A percentile compares a stretch with the other conserved stretches of the same genome.
Conservation (phyloP, 2,329 filamentous ascomycete species). For the Pseudocercospora pini-densiflorae region DNA sequence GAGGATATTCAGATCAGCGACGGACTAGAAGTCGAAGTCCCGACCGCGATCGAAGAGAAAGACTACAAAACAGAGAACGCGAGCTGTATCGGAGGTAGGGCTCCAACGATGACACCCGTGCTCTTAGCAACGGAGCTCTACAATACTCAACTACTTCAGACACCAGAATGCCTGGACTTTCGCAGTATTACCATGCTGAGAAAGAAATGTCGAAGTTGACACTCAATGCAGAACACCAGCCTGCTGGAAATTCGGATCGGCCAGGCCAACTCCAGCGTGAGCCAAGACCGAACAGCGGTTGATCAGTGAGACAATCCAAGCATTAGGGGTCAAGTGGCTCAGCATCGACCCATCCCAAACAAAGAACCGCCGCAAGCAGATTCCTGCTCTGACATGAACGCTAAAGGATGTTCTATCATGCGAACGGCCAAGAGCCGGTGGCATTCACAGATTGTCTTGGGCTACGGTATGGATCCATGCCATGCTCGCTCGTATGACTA, state of each 20-base stretch:
- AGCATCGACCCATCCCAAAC: neutral
- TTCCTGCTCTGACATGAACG: neutral
- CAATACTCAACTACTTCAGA: neutral
- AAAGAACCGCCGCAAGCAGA: neutral
- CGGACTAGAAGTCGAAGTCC: slow-evolving; percentile 40
- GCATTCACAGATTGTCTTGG: neutral
- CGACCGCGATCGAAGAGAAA: slow-evolving; percentile 34
- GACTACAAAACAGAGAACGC: slow-evolving; percentile 43
- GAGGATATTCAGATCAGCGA: slow-evolving; percentile 33
- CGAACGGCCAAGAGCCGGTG: neutral
- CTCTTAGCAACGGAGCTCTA: neutral
- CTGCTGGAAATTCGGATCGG: neutral
- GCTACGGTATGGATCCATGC: neutral
- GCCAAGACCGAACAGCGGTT: neutral
- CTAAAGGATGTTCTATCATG: neutral
- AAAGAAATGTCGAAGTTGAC: neutral
- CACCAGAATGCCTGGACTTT: too few relatives aligned
- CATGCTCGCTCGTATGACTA: neutral
- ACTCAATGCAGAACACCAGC: neutral
- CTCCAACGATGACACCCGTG: neutral
- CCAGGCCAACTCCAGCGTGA: neutral
- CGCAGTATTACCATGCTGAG: too few relatives aligned
- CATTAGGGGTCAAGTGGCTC: neutral
- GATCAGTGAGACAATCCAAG: neutral
- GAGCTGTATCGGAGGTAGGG: slow-evolving; percentile 40